Conservation (phyloP, 1,284 basidiomycete species). For the Trichosporon faecale region DNA sequence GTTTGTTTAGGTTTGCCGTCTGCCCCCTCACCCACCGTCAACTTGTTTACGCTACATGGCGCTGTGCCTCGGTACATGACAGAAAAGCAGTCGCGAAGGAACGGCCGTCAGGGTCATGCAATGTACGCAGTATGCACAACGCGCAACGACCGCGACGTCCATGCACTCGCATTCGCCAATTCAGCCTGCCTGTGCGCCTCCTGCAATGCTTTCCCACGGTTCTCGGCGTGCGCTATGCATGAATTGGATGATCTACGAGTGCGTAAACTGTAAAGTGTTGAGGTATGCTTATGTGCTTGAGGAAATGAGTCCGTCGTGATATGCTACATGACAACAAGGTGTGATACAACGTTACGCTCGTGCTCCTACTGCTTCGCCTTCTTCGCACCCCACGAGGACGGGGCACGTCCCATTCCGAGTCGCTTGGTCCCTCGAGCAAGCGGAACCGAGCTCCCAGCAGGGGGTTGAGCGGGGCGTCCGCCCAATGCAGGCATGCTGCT, state of each 20-base stretch:
- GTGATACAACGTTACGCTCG: not conserved
- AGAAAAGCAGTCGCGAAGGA: conserved; percentile 7
- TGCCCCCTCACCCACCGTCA: not conserved
- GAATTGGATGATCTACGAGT: not conserved
- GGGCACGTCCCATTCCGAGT: conserved; percentile 46
- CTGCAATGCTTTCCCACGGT: not conserved
- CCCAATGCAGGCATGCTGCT: not conserved
- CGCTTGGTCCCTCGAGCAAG: conserved; percentile 42
- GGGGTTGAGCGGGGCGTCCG: conserved; percentile 24
- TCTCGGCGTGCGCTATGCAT: not conserved
- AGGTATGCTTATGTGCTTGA: not conserved
- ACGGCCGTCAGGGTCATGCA: not conserved
- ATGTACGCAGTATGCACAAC: not conserved
- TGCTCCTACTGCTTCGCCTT: conserved; percentile 18
- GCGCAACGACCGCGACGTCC: not conserved
- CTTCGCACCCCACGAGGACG: conserved; percentile 38
- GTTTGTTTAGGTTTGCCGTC: conserved; percentile 8
- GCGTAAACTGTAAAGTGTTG: not conserved
- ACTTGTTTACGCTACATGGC: conserved; percentile 8
- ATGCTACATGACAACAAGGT: conserved; percentile 2
- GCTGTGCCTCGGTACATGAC: not conserved
- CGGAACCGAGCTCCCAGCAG: conserved; percentile 11
- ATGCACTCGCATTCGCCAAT: not conserved
- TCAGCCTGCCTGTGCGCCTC: not conserved
- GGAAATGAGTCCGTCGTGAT: not conserved